Conservation (phyloP, 139 green algal species). For the Chlamydomonas schloesseri region DNA sequence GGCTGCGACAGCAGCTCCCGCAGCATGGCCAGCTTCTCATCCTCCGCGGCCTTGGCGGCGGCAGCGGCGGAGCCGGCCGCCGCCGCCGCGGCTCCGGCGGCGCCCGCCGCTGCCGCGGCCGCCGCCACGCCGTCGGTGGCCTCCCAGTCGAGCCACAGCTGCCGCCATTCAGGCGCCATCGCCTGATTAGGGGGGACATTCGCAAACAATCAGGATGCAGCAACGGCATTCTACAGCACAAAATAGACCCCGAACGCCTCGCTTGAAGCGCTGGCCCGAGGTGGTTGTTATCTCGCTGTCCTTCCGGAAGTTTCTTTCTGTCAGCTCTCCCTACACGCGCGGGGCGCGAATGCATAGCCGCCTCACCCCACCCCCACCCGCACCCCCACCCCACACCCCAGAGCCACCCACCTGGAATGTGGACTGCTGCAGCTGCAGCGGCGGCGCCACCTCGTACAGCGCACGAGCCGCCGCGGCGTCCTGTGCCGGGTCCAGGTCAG, state of each 20-base stretch:
- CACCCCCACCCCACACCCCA: too few species aligned
- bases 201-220: too few species aligned
- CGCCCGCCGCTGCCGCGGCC: not conserved
- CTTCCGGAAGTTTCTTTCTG: too few species aligned
- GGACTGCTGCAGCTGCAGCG: conserved; percentile 47
- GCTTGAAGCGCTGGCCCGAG: too few species aligned
- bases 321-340: too few species aligned
- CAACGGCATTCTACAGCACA: too few species aligned
- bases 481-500: conserved; percentile 80
- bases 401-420: conserved; percentile 21
- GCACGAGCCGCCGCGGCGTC: conserved; percentile 84
- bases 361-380: too few species aligned
- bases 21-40: conserved; percentile 54
- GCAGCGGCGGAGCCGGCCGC: conserved; percentile 7
- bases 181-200: too few species aligned
- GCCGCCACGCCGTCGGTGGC: conserved; percentile 10
- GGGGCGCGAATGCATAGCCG: too few species aligned
- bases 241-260: too few species aligned
- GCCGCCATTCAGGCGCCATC: conserved; percentile 57
- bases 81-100: not conserved
- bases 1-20: conserved; percentile 39
- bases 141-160: conserved; percentile 71
- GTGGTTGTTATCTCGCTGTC: too few species aligned
- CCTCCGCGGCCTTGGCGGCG: conserved; percentile 3
- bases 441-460: conserved; percentile 66